Evolutionary conservation across 2,329 filamentous ascomycete species (phyloP), one percentile per base, ranked within the genome.

Genomic region (Anisogramma anomala): DNA sequence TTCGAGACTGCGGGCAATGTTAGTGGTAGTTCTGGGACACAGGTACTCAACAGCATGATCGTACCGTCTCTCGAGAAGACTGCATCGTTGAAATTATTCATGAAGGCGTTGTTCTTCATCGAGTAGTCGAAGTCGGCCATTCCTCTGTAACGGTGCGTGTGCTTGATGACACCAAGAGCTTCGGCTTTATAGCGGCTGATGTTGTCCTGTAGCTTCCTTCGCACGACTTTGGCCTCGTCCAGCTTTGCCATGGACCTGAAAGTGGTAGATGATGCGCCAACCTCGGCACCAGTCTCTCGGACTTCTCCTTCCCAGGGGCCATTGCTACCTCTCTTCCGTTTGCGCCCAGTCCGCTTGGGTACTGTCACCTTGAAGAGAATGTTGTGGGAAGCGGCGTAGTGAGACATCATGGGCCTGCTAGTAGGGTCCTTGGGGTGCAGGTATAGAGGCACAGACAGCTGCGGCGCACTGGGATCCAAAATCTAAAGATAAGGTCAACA

Each of bases 91-190:
- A 95, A 77, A 45, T 79, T 75, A 23, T 71, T 70, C 53, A 87
- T 77, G 57, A 93, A 84, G 0, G 72, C 65, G 33, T 80, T 81
- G 26, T 73, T 70, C 11, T 70, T 69, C 37, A 82, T 78, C 17
- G 84, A 77, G 61, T 81, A 89, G 53, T 93, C 85, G 54, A 93
- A 93, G 60, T 96, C 89, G 7, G 86, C 81, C 49, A 94, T 69
- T 23, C 73, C 79, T 56, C 89, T 76, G 60, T 93, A 98, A 27
- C 89, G 77, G 66, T 96, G 87, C 1, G 82, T 91, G 50, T 84
- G 77, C 41, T 79, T 75, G 46, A 95, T 74, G 15, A 77, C 61
- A 6, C 86, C 86, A 3, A 88, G 70, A 1, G 79, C 70, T 50
- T 87, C 77, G 22, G 85, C 70, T 4, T 69, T 62, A 56, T 88